phyloP scores from a whole-genome alignment of 768 basidiomycete species.

The Strobilomyces dryophilus region DNA sequence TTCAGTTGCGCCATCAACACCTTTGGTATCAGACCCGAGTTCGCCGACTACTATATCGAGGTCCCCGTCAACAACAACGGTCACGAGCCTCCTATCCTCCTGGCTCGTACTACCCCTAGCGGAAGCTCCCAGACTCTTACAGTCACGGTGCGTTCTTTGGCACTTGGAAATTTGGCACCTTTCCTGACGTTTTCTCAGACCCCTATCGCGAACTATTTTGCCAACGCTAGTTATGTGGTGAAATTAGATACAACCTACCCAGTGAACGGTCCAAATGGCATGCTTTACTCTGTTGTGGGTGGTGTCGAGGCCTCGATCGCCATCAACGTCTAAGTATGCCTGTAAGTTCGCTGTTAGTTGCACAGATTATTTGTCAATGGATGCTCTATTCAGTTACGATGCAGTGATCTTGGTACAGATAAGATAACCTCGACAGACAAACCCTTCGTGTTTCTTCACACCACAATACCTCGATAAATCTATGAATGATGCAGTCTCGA shows the following conservation, averaged over 20 bases:
- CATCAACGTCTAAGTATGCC: slow-evolving; percentile 11
- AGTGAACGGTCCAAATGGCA: slow-evolving; percentile 17
- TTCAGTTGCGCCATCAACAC: slow-evolving; percentile 25
- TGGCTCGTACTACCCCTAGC: slow-evolving; percentile 20
- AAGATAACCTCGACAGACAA: background rate
- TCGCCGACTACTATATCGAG: slow-evolving; percentile 32
- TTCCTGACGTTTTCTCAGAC: slow-evolving; percentile 17
- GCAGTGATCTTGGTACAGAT: background rate
- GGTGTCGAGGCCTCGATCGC: slow-evolving; percentile 13
- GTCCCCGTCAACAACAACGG: slow-evolving; percentile 31
- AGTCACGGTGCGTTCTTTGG: slow-evolving; percentile 9
- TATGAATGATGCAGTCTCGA: background rate
- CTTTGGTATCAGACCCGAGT: slow-evolving; percentile 19
- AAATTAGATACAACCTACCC: slow-evolving; percentile 23
- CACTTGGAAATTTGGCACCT: no score
- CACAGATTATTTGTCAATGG: background rate
- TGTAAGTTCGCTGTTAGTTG: background rate
- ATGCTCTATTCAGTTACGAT: background rate
- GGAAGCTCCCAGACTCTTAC: slow-evolving; percentile 13
- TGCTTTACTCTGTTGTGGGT: slow-evolving; percentile 21
- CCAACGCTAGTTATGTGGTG: slow-evolving; percentile 21
- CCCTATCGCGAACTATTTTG: slow-evolving; percentile 21
- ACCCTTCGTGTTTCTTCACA: background rate
- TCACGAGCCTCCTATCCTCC: slow-evolving; percentile 27
- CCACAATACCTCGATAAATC: background rate